Evolutionary conservation across 2,329 filamentous ascomycete genomes (phyloP).

Genomic region (Madurella mycetomatis): DNA sequence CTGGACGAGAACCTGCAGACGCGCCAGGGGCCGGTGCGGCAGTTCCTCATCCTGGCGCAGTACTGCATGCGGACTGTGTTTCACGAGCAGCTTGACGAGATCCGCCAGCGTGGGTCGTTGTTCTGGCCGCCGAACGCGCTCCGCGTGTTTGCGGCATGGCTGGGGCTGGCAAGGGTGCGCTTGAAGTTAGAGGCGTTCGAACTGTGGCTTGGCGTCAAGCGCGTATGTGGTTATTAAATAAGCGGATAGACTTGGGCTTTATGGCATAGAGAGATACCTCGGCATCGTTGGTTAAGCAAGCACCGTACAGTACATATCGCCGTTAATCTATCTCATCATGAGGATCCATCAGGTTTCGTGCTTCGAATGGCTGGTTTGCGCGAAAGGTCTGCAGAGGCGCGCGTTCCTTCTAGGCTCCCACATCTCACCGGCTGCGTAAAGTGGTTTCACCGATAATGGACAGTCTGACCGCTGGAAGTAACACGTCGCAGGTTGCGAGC

Average conservation of each 20-base stretch:
- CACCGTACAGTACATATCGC: background rate
- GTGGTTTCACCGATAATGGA: background rate
- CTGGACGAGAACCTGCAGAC: conserved; percentile 89
- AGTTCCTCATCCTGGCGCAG: conserved; percentile 63
- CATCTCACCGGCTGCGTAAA: background rate
- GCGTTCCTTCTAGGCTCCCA: conserved; percentile 1
- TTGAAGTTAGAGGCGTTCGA: conserved; percentile 61
- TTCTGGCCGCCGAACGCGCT: conserved; percentile 55
- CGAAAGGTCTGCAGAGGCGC: background rate
- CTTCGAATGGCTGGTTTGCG: background rate
- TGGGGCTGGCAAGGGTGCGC: conserved; percentile 56
- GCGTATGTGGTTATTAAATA: conserved; percentile 35
- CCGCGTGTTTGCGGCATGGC: conserved; percentile 52
- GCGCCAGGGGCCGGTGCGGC: conserved; percentile 58
- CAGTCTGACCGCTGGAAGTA: too few relatives aligned
- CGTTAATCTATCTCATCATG: background rate
- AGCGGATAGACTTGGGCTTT: conserved; percentile 11
- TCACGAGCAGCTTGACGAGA: conserved; percentile 58
- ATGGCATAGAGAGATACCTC: conserved; percentile 17
- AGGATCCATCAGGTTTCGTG: background rate
- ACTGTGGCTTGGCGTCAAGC: conserved; percentile 54
- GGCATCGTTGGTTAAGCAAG: background rate
- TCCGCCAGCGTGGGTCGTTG: conserved; percentile 50
- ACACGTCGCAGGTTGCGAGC: too few relatives aligned
- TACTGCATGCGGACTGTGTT: conserved; percentile 66